Evolutionary conservation across 108 stramenopile species (phyloP), one percentile per base, ranked within the genome.

Genomic region (Nitzschia putrida): DNA sequence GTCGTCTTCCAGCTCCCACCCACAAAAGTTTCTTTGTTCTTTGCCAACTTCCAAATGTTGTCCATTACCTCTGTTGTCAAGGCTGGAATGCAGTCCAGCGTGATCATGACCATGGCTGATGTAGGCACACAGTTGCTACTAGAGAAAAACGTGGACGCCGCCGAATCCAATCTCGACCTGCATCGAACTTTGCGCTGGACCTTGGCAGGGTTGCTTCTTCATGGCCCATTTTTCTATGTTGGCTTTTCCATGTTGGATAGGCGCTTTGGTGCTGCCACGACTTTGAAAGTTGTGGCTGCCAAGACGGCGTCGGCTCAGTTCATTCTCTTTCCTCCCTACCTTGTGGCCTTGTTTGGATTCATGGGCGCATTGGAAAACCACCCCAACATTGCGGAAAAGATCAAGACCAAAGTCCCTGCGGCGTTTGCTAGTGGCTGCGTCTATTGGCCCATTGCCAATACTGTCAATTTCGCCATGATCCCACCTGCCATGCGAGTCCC

Each of bases 381-480:
- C 57, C 61, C 66, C 25, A 41, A 79, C 51, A 67, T 79, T 51
- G 21, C 23, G 8, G 50, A 74, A 53, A 78, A 76, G 40, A 67
- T 79, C 2, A 22, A 53, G 14, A 34, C 13, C 39, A 41, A 54
- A 24, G 81, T 82, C 12, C 81, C 81, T 16, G 49, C 72, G 50
- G 77, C 81, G 11, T 79, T 82, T 50, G 11, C 64, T 34, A 57
- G 58, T 53, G 81, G 81, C 2, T 82, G 81, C 43, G 49, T 78
- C 18, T 82, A 66, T 72, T 82, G 81, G 81, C 81, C 81, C 16
- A 25, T 79, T 13, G 76, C 74, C 50, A 82, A 82, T 59, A 6
- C 41, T 37, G 12, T 82, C 65, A 82, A 78, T 65, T 82, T 82
- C 57, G 21, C 73, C 10, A 16, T 75, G 3, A 52, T 82, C 44